phyloP scores from a whole-genome alignment of 2,329 filamentous ascomycete species.

The Stylonectria norvegica region DNA sequence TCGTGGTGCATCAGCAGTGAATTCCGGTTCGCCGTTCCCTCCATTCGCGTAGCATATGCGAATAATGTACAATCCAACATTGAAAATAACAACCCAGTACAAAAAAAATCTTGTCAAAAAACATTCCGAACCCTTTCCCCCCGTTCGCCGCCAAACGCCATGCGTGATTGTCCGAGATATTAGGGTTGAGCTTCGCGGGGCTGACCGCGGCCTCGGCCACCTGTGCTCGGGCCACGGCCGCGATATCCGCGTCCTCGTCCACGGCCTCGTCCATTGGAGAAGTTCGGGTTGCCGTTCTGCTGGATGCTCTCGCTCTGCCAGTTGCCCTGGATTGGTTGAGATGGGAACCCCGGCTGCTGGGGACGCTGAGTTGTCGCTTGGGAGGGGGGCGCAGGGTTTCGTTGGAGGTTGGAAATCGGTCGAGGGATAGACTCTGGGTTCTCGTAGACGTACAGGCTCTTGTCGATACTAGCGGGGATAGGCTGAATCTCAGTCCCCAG shows the following conservation, averaged over 20 bases:
- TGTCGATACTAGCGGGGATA: conserved; percentile 93
- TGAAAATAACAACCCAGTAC: conserved; percentile 29
- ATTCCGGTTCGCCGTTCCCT: conserved; percentile 33
- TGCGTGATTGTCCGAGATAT: conserved; percentile 24
- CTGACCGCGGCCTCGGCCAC: conserved; percentile 36
- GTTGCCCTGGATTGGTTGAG: conserved; percentile 35
- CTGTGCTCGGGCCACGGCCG: conserved; percentile 34
- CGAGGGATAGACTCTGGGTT: conserved; percentile 92
- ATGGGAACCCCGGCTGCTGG: conserved; percentile 30
- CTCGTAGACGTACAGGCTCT: conserved; percentile 97
- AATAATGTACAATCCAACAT: conserved; percentile 44
- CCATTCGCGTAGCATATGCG: conserved; percentile 37
- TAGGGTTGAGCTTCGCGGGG: conserved; percentile 36
- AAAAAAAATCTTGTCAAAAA: conserved; percentile 30
- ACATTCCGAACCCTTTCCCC: conserved; percentile 21
- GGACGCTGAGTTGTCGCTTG: conserved; percentile 33
- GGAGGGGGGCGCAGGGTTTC: conserved; percentile 24
- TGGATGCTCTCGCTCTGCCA: conserved; percentile 40
- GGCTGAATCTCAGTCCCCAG: conserved; percentile 95
- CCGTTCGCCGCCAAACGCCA: conserved; percentile 25
- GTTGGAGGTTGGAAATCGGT: conserved; percentile 57
- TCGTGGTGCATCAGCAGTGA: conserved; percentile 31
- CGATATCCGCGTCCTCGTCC: conserved; percentile 39
- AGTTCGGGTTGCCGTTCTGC: conserved; percentile 36
- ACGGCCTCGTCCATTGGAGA: conserved; percentile 36